Evolutionary conservation across 139 green algal species (phyloP), one percentile per base, ranked within the genome.

Genomic region (Chlorella vulgaris): DNA sequence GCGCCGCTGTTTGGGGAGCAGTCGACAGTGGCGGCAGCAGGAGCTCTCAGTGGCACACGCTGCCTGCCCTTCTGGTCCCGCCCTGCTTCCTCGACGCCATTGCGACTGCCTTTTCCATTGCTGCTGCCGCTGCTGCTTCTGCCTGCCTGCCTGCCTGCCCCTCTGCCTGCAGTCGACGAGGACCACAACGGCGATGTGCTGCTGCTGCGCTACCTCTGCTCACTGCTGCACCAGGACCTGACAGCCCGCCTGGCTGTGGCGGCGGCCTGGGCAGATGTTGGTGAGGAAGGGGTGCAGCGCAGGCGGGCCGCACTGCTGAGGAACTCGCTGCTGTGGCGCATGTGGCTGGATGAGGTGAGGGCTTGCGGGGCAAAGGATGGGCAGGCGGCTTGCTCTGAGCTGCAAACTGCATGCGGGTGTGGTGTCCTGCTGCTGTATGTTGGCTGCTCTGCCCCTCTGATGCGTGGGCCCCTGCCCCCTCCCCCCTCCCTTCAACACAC

Each of bases 171-270:
- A 69, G 75, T 67, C 38, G 67, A 83, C 4, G 69, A 78, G 40
- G 78, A 87, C 69, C 51, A 75, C 31, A 84, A 87, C 55, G 83
- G 83, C 22, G 83, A 87, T 38, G 26, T 85, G 78, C 40, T 87
- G 66, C 53, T 87, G 58, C 71, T 87, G 60, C 33, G 36, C 39
- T 87, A 87, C 76, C 73, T 87, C 38, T n/a, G 82, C n/a, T 0
- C 15, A 18, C 38, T 87, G 76, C 35, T 85, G 33, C 24, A 65
- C 18, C 78, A 87, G 40, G 83, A 87, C 77, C 69, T 81, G 69
- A 13, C 58, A 7, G 68, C 38, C 10, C 61, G 83, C 35, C 39
- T 71, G 13, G 58, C 58, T 8, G 58, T 65, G 13, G 10, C 15
- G 13, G 13, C 13, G 13, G 47, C 13, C 47, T 55, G 47, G 10